Percentiles rank a stretch among this genome's conserved stretches.
Evolutionary conservation across 225 moss, liverwort and hornwort genomes (phyloP).

Genomic region (Climacium dendroides): DNA sequence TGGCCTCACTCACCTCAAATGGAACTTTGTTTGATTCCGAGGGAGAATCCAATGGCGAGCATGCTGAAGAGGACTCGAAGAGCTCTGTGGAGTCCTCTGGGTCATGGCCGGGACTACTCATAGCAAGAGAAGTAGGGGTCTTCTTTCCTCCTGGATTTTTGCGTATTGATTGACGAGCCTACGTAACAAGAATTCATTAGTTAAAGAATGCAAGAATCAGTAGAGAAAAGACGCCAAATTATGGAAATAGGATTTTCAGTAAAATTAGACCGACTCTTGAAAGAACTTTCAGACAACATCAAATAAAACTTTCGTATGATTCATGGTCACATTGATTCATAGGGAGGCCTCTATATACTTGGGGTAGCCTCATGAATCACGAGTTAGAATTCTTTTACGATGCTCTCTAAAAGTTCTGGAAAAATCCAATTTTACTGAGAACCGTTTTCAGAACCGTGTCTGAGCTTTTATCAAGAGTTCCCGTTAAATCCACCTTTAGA

Average conservation of each 20-base stretch:
- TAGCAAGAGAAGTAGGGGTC: conserved; percentile 2
- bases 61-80: conserved; percentile 29
- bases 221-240: neutral
- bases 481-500: neutral
- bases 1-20: conserved; percentile 24
- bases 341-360: neutral
- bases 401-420: neutral
- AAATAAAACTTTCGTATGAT: neutral
- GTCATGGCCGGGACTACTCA: conserved; percentile 6
- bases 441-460: neutral
- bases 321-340: neutral
- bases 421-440: neutral
- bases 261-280: neutral
- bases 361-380: neutral
- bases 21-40: conserved; percentile 7
- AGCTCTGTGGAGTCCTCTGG: conserved; percentile 28
- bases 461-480: neutral
- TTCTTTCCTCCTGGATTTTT: conserved; percentile 10
- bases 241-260: neutral
- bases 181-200: neutral
- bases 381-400: neutral
- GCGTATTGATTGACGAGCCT: conserved; percentile 13
- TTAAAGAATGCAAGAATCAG: neutral
- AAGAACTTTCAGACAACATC: neutral
- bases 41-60: conserved; percentile 31